Evolutionary conservation across 2,329 filamentous ascomycete species (phyloP).

Genomic region (Penicillium sp.): DNA sequence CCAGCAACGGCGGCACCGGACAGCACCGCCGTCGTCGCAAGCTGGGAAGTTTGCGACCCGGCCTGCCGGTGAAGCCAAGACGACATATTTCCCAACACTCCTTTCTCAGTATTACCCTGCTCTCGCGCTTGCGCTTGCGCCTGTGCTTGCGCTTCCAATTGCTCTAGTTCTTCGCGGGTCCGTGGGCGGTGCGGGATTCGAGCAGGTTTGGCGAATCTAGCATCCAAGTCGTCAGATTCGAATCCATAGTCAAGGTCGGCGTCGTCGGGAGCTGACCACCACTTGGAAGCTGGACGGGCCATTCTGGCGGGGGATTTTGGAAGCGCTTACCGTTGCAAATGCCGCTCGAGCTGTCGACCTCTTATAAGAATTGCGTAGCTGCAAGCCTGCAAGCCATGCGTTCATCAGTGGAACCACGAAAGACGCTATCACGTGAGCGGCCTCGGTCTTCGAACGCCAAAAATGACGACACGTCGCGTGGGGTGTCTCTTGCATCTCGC

Average conservation of each 20-base stretch:
- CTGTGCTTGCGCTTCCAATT: slow-evolving; percentile 1
- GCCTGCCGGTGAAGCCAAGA: slow-evolving; percentile 49
- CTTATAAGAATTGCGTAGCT: slow-evolving; percentile 19
- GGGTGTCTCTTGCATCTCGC: neutral
- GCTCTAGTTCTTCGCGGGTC: slow-evolving; percentile 7
- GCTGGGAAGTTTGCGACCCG: slow-evolving; percentile 45
- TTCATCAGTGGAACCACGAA: slow-evolving; percentile 26
- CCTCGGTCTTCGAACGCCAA: slow-evolving; percentile 14
- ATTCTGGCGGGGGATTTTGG: slow-evolving; percentile 6
- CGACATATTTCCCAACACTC: slow-evolving; percentile 38
- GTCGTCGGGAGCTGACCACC: slow-evolving; percentile 24
- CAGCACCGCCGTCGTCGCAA: slow-evolving; percentile 46
- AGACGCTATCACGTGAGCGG: slow-evolving; percentile 21
- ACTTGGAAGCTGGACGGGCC: slow-evolving; percentile 16
- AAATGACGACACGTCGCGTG: slow-evolving; percentile 11
- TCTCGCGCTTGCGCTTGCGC: neutral
- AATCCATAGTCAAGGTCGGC: slow-evolving; percentile 30
- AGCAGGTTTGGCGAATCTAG: slow-evolving; percentile 23
- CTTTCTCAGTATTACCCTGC: slow-evolving; percentile 6
- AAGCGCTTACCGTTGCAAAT: slow-evolving; percentile 15
- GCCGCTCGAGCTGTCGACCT: slow-evolving; percentile 9
- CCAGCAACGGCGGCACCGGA: slow-evolving; percentile 49
- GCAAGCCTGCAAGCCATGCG: slow-evolving; percentile 24
- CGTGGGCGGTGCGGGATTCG: slow-evolving; percentile 11
- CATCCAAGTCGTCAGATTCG: slow-evolving; percentile 29